Percentiles rank a stretch among this genome's conserved stretches.
phyloP scores from a whole-genome alignment of 2,329 filamentous ascomycete species.

The Tolypocladium pustulatum region DNA sequence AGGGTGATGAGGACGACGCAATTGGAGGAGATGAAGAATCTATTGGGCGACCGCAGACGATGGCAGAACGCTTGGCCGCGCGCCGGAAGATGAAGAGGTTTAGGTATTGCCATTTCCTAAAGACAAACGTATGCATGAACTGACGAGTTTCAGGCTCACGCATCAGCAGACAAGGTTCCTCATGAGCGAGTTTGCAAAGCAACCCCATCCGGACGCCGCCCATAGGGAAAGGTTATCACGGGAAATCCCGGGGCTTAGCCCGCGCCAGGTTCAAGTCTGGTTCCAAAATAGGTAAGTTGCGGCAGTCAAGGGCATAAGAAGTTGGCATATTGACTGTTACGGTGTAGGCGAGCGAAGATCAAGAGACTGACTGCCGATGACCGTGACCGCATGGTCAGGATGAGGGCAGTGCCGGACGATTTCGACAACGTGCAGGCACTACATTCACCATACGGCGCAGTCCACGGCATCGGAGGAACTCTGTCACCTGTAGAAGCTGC shows the following conservation, averaged over 20 bases:
- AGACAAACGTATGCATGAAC: slow-evolving; percentile 7
- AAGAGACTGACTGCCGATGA: slow-evolving; percentile 62
- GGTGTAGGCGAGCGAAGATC: slow-evolving; percentile 54
- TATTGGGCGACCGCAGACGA: slow-evolving; percentile 35
- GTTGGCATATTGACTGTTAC: slow-evolving; percentile 6
- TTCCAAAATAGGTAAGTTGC: slow-evolving; percentile 81
- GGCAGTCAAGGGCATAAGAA: background rate
- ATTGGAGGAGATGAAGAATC: slow-evolving; percentile 28
- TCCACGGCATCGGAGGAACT: slow-evolving; percentile 39
- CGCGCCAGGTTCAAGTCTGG: slow-evolving; percentile 93
- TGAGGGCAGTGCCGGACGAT: slow-evolving; percentile 59
- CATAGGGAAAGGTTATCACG: slow-evolving; percentile 78
- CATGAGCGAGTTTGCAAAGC: slow-evolving; percentile 93
- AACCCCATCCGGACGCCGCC: slow-evolving; percentile 86
- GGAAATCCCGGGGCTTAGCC: slow-evolving; percentile 85
- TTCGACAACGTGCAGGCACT: slow-evolving; percentile 62
- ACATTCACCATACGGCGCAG: slow-evolving; percentile 56
- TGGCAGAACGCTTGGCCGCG: slow-evolving; percentile 46
- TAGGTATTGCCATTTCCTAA: slow-evolving; percentile 33
- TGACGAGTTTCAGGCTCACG: slow-evolving; percentile 56
- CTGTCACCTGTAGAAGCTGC: slow-evolving; percentile 38
- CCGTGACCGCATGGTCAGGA: slow-evolving; percentile 60
- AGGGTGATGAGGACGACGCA: slow-evolving; percentile 48
- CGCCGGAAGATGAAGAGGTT: slow-evolving; percentile 69
- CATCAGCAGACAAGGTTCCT: slow-evolving; percentile 96